These are phyloP conservation scores for Pythium periplocum DNA, from an alignment of 352 stramenopile genomes.

Conservation along the genomic window DNA sequence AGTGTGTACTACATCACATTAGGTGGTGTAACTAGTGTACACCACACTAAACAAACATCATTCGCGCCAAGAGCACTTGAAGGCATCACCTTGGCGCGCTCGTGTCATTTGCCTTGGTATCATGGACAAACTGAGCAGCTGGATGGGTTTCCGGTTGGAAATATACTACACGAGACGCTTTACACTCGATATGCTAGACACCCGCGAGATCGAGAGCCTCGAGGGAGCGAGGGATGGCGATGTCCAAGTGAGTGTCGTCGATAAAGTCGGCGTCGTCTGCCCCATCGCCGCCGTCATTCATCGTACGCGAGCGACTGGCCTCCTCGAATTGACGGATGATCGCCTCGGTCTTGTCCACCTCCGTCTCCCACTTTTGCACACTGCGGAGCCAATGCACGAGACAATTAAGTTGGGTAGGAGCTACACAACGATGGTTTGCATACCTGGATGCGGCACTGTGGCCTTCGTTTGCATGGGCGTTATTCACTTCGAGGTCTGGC, in stretches of 20 bases:
- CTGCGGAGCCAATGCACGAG: slow-evolving; percentile 9
- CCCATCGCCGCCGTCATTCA: slow-evolving; percentile 44
- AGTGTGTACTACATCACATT: too few relatives aligned
- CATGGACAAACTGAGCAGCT: too few relatives aligned
- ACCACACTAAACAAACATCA: too few relatives aligned
- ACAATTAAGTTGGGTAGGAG: background rate
- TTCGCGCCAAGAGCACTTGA: too few relatives aligned
- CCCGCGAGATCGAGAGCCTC: slow-evolving; percentile 74
- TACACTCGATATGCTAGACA: slow-evolving; percentile 20
- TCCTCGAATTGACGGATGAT: slow-evolving; percentile 81
- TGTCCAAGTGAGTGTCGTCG: slow-evolving; percentile 60
- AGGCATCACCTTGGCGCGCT: too few relatives aligned
- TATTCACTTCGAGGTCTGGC: slow-evolving; percentile 49
- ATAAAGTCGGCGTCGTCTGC: slow-evolving; percentile 49
- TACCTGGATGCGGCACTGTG: slow-evolving; percentile 1
- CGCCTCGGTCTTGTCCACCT: slow-evolving; percentile 76
- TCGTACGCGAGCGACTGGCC: slow-evolving; percentile 54
- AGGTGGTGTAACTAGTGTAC: too few relatives aligned
- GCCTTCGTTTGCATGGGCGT: slow-evolving; percentile 28
- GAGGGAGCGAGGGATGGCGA: slow-evolving; percentile 68
- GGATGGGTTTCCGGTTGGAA: too few relatives aligned
- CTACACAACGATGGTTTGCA: too few relatives aligned
- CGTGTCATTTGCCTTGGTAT: too few relatives aligned
- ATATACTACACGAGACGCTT: too few relatives aligned
- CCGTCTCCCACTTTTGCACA: slow-evolving; percentile 66